Evolutionary conservation across 306 rosid genomes (phyloP).

Genomic region (Cyclanthera cordifolia): DNA sequence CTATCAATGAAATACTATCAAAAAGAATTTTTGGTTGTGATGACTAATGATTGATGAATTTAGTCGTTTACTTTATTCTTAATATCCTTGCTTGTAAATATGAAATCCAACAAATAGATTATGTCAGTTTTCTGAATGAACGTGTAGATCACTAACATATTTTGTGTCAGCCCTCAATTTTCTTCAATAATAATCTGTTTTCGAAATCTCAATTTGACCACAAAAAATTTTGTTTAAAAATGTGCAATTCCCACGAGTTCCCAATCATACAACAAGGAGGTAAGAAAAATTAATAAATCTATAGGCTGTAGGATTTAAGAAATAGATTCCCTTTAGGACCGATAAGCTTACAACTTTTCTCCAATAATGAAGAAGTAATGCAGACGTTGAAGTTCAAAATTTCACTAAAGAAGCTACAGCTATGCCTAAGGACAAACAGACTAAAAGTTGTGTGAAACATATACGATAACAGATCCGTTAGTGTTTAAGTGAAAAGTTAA

Average conservation of each 20-base stretch:
- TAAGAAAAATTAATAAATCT: not conserved
- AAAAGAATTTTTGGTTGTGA: not conserved
- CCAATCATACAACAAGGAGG: not conserved
- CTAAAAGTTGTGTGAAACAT: slow-evolving; percentile 5
- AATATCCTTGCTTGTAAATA: not conserved
- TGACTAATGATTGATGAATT: too few species aligned
- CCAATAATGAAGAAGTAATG: not conserved
- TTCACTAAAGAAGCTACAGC: not conserved
- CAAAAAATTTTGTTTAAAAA: not conserved
- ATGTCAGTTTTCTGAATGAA: not conserved
- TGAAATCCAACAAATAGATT: not conserved
- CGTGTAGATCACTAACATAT: too few species aligned
- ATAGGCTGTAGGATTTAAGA: not conserved
- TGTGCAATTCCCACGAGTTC: not conserved
- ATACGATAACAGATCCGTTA: not conserved
- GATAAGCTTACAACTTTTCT: not conserved
- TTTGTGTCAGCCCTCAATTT: slow-evolving; percentile 1
- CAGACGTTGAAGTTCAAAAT: not conserved
- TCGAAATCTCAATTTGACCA: not conserved
- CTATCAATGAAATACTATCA: too few species aligned
- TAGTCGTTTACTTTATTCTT: not conserved
- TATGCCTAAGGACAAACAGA: not conserved
- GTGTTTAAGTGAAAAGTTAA: not conserved
- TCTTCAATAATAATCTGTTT: not conserved
- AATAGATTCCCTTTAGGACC: not conserved